phyloP scores from a whole-genome alignment of 176 grass and related monocot species.

The Carex scoparia region DNA sequence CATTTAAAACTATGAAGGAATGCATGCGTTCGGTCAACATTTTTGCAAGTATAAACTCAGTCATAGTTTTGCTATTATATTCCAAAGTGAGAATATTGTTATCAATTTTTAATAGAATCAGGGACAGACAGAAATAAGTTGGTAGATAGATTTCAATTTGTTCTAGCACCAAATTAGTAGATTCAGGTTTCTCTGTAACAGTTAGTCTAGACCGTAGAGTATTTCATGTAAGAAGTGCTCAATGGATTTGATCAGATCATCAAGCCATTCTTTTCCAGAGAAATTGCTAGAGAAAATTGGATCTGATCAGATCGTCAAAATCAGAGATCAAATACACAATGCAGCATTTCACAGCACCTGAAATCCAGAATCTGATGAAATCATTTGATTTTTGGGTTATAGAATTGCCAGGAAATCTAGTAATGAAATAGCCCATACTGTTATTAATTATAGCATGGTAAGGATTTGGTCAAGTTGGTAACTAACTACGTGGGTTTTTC shows the following conservation, averaged over 20 bases:
- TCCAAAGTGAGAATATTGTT: neutral
- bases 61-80: neutral
- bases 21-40: neutral
- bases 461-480: conserved; percentile 1
- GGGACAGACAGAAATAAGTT: neutral
- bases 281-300: neutral
- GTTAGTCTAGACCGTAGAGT: neutral
- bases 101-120: neutral
- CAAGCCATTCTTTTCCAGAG: neutral
- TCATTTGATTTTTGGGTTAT: neutral
- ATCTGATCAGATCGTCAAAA: neutral
- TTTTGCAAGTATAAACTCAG: neutral
- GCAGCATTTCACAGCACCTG: too few relatives aligned
- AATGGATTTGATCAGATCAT: neutral
- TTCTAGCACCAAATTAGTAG: neutral
- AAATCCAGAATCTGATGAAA: neutral
- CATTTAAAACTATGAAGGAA: neutral
- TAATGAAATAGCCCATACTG: neutral
- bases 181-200: neutral
- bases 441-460: neutral
- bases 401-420: neutral
- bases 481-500: neutral
- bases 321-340: too few relatives aligned
- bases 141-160: neutral
- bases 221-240: neutral